Percentiles rank a stretch among this genome's conserved stretches.
phyloP scores from a whole-genome alignment of 495 filamentous ascomycete species.

The Penicillium nucicola region DNA sequence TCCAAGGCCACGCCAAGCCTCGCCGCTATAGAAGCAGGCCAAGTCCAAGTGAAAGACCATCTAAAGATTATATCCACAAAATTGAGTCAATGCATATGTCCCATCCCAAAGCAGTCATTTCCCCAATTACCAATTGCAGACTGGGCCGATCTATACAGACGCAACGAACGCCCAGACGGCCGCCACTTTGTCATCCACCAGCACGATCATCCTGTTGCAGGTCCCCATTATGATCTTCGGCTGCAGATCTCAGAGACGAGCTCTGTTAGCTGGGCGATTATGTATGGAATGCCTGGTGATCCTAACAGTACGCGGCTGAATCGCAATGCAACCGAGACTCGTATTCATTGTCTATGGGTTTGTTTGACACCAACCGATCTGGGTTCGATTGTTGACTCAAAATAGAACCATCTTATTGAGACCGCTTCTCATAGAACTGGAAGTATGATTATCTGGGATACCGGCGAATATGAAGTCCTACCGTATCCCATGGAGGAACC shows the following conservation, averaged over 20 bases:
- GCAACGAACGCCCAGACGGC: slow-evolving; percentile 45
- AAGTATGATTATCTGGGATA: slow-evolving; percentile 69
- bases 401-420: slow-evolving; percentile 65
- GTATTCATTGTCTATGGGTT: slow-evolving; percentile 66
- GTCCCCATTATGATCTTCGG: slow-evolving; percentile 62
- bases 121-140: slow-evolving; percentile 41
- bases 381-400: neutral
- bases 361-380: slow-evolving; percentile 7
- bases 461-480: slow-evolving; percentile 61
- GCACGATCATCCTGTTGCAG: slow-evolving; percentile 66
- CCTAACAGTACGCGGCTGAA: slow-evolving; percentile 55
- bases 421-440: slow-evolving; percentile 57
- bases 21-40: slow-evolving; percentile 58
- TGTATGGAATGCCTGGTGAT: slow-evolving; percentile 65
- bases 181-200: slow-evolving; percentile 66
- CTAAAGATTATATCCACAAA: slow-evolving; percentile 47
- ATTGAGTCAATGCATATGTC: slow-evolving; percentile 25
- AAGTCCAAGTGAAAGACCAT: slow-evolving; percentile 50
- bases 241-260: slow-evolving; percentile 65
- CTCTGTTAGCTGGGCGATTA: slow-evolving; percentile 61
- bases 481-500: slow-evolving; percentile 31
- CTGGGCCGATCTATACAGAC: slow-evolving; percentile 52
- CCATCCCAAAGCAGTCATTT: neutral
- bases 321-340: slow-evolving; percentile 64
- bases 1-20: slow-evolving; percentile 13